Evolutionary conservation across 441 rosid genomes (phyloP).

Genomic region (Aquilaria agallochum): DNA sequence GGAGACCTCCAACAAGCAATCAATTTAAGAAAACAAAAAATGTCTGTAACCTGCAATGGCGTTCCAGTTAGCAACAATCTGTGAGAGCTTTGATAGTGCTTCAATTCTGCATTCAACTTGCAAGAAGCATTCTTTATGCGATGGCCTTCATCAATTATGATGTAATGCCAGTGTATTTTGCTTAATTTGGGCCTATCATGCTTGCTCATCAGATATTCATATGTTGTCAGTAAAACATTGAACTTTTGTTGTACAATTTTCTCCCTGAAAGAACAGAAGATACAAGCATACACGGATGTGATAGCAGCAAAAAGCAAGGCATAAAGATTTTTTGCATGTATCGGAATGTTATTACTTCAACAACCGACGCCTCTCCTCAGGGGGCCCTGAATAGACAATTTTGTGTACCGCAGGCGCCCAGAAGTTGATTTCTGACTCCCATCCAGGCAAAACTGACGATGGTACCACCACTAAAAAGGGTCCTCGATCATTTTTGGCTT

Average conservation of each 20-base stretch:
- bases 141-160: slow-evolving; percentile 97
- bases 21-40: neutral
- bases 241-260: slow-evolving; percentile 86
- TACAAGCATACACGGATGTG: slow-evolving; percentile 13
- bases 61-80: slow-evolving; percentile 93
- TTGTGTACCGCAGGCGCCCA: slow-evolving; percentile 81
- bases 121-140: slow-evolving; percentile 98
- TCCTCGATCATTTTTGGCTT: slow-evolving; percentile 89
- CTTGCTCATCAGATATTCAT: slow-evolving; percentile 97
- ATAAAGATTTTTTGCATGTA: slow-evolving; percentile 11
- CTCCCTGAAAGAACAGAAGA: slow-evolving; percentile 56
- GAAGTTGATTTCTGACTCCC: slow-evolving; percentile 86
- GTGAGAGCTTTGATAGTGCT: slow-evolving; percentile 85
- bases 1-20: too few relatives aligned
- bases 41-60: slow-evolving; percentile 65
- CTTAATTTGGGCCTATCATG: slow-evolving; percentile 93
- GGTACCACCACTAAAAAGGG: slow-evolving; percentile 97
- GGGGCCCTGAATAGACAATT: slow-evolving; percentile 89
- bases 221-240: slow-evolving; percentile 89
- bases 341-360: slow-evolving; percentile 60
- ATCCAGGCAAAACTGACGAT: slow-evolving; percentile 92
- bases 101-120: slow-evolving; percentile 93
- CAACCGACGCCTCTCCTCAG: slow-evolving; percentile 88
- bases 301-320: slow-evolving; percentile 9
- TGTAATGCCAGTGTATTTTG: slow-evolving; percentile 89